A percentile compares a stretch with the other conserved stretches of the same genome.
Evolutionary conservation across 2,329 filamentous ascomycete species (phyloP).

Genomic region (Anisogramma anomala): DNA sequence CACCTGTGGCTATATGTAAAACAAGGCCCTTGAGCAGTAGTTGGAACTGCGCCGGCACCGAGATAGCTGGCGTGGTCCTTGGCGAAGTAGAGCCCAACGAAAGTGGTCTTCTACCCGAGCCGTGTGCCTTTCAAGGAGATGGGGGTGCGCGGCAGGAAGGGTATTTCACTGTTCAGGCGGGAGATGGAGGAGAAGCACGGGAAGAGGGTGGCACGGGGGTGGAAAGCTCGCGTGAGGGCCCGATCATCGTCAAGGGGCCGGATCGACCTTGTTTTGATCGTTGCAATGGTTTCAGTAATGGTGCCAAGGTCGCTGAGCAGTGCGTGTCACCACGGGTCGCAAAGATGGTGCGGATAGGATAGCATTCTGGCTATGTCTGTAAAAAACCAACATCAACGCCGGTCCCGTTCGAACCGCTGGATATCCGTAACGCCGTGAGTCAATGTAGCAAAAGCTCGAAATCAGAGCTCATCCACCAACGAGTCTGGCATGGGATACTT

Average conservation of each 20-base stretch:
- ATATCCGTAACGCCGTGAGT: background rate
- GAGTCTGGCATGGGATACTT: constrained; percentile 19
- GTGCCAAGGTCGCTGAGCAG: too few relatives aligned
- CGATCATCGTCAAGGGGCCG: background rate
- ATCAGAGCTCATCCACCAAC: constrained; percentile 10
- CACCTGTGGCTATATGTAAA: too few relatives aligned
- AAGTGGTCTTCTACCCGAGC: constrained; percentile 37
- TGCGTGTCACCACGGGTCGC: too few relatives aligned
- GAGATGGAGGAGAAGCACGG: constrained; percentile 33
- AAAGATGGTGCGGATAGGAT: too few relatives aligned
- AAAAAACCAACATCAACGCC: background rate
- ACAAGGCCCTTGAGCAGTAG: too few relatives aligned
- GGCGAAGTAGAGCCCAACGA: constrained; percentile 32
- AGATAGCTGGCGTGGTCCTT: constrained; percentile 33
- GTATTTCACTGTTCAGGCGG: constrained; percentile 37
- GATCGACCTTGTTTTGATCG: background rate
- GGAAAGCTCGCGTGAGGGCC: background rate
- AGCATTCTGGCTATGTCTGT: background rate
- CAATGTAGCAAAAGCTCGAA: background rate
- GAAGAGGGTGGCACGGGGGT: background rate
- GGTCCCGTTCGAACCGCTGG: background rate
- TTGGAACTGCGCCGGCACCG: constrained; percentile 24
- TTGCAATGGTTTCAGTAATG: background rate
- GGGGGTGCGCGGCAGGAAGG: constrained; percentile 37
- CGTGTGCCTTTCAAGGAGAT: constrained; percentile 52